phyloP scores from a whole-genome alignment of 805 yeast genomes.

The Kuraishia hungarica region DNA sequence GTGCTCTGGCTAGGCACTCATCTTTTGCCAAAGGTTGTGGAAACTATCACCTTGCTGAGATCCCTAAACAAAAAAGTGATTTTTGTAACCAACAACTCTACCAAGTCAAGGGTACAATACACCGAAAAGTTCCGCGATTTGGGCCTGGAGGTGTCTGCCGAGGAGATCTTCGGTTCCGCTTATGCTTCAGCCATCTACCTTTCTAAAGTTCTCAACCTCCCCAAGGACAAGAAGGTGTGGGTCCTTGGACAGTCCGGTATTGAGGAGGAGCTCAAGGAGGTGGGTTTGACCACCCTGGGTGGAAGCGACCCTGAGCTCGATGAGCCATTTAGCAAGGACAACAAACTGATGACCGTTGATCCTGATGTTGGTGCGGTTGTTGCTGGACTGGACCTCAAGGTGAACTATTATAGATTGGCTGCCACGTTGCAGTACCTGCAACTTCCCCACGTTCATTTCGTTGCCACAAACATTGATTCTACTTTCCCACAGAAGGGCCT shows the following conservation, averaged over 20 bases:
- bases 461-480: conserved; percentile 93
- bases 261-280: conserved; percentile 62
- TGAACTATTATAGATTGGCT: conserved; percentile 79
- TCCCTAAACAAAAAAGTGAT: conserved; percentile 54
- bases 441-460: conserved; percentile 57
- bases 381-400: conserved; percentile 71
- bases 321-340: conserved; percentile 46
- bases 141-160: conserved; percentile 35
- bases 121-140: conserved; percentile 65
- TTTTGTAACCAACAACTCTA: conserved; percentile 93
- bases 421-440: conserved; percentile 73
- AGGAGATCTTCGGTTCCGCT: conserved; percentile 85
- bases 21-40: conserved; percentile 68
- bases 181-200: conserved; percentile 88
- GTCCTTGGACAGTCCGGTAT: conserved; percentile 87
- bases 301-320: conserved; percentile 64
- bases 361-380: conserved; percentile 78
- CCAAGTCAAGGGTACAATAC: conserved; percentile 78
- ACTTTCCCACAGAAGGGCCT: conserved; percentile 88
- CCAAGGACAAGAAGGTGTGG: conserved; percentile 74
- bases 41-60: conserved; percentile 60
- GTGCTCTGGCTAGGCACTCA: conserved; percentile 90
- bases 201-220: conserved; percentile 63
- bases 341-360: conserved; percentile 53
- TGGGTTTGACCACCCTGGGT: conserved; percentile 76